phyloP scores from a whole-genome alignment of 805 yeast genomes.

The Ogataea philodendri region DNA sequence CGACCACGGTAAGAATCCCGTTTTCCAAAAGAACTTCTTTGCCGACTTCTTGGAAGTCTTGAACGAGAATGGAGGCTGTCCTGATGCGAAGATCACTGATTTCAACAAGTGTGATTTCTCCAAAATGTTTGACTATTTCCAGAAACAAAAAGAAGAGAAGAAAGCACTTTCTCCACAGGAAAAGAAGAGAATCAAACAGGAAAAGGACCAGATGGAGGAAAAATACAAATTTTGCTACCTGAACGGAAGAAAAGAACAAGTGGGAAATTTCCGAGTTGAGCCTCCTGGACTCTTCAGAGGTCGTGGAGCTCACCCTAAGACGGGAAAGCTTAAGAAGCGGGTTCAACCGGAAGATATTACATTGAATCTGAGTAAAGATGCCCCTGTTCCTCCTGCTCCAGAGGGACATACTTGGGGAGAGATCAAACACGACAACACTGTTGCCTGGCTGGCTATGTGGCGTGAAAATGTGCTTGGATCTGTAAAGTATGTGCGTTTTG shows the following conservation, averaged over 20 bases:
- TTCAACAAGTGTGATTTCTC: slow-evolving; percentile 77
- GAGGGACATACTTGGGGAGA: slow-evolving; percentile 90
- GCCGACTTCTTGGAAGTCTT: slow-evolving; percentile 70
- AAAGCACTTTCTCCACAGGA: slow-evolving; percentile 68
- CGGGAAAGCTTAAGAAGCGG: slow-evolving; percentile 85
- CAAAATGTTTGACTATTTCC: slow-evolving; percentile 70
- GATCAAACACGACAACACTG: slow-evolving; percentile 81
- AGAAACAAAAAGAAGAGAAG: slow-evolving; percentile 66
- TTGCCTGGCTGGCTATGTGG: slow-evolving; percentile 97
- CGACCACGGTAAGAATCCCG: slow-evolving; percentile 85
- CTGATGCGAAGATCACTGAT: slow-evolving; percentile 44
- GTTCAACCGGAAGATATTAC: slow-evolving; percentile 89
- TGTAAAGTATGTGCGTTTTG: slow-evolving; percentile 85
- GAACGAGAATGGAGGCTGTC: slow-evolving; percentile 66
- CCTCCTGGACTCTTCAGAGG: slow-evolving; percentile 97
- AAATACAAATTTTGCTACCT: slow-evolving; percentile 74
- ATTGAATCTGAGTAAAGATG: slow-evolving; percentile 72
- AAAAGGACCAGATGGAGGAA: slow-evolving; percentile 74
- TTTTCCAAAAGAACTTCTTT: slow-evolving; percentile 84
- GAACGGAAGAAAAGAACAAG: slow-evolving; percentile 87
- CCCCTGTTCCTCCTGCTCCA: slow-evolving; percentile 77
- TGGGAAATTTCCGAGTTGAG: slow-evolving; percentile 91
- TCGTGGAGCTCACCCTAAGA: slow-evolving; percentile 95
- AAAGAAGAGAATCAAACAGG: slow-evolving; percentile 68
- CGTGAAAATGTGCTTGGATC: slow-evolving; percentile 84